Evolutionary conservation across 805 yeast genomes (phyloP).

Genomic region (Candida maltosa): DNA sequence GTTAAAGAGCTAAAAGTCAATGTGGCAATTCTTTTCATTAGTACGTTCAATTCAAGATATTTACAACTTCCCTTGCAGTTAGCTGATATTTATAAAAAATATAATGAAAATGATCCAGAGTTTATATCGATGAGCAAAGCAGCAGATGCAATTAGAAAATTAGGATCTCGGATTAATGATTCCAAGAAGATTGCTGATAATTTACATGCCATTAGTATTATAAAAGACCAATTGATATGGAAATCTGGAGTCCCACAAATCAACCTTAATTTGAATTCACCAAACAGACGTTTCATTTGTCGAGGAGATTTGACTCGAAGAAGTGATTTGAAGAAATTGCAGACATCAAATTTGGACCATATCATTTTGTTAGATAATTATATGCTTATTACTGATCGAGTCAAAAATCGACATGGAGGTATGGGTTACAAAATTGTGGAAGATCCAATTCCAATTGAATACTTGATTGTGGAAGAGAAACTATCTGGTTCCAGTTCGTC

Average conservation of each 20-base stretch:
- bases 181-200: slow-evolving; percentile 62
- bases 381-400: slow-evolving; percentile 59
- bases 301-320: slow-evolving; percentile 59
- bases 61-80: slow-evolving; percentile 61
- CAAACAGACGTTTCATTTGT: slow-evolving; percentile 52
- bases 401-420: slow-evolving; percentile 31
- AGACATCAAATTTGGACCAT: slow-evolving; percentile 49
- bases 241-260: slow-evolving; percentile 41
- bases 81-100: slow-evolving; percentile 49
- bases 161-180: slow-evolving; percentile 60
- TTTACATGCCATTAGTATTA: slow-evolving; percentile 48
- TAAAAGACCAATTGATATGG: slow-evolving; percentile 55
- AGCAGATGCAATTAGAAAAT: slow-evolving; percentile 47
- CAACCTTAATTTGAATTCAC: slow-evolving; percentile 50
- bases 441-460: slow-evolving; percentile 60
- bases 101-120: slow-evolving; percentile 46
- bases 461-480: slow-evolving; percentile 47
- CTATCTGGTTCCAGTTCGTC: slow-evolving; percentile 14
- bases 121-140: slow-evolving; percentile 49
- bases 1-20: slow-evolving; percentile 43
- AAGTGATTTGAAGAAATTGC: slow-evolving; percentile 62
- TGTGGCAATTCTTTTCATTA: slow-evolving; percentile 35
- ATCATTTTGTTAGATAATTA: slow-evolving; percentile 69
- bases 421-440: slow-evolving; percentile 43
- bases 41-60: slow-evolving; percentile 42